Evolutionary conservation across 768 basidiomycete species (phyloP).

Genomic region (Phaffia australis): DNA sequence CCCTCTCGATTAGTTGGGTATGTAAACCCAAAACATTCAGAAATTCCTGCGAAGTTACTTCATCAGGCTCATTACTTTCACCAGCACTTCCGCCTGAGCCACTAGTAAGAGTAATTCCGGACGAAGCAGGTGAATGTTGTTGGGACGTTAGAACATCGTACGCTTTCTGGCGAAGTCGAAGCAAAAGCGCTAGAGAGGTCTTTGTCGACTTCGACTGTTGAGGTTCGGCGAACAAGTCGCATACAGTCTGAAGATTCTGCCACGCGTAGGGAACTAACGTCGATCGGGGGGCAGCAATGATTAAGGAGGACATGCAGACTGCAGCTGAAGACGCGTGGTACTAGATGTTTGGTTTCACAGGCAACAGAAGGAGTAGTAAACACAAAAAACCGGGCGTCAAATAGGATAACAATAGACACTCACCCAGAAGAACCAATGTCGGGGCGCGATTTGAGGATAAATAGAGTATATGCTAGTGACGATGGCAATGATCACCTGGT

Average conservation of each 20-base stretch:
- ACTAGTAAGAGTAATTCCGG: no score
- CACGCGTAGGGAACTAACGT: conserved; percentile 15
- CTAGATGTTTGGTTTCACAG: not conserved
- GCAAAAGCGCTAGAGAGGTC: conserved; percentile 13
- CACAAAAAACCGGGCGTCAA: not conserved
- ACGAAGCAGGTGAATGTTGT: no score
- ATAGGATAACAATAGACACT: not conserved
- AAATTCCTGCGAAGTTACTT: no score
- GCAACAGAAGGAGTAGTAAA: not conserved
- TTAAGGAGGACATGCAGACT: conserved; percentile 16
- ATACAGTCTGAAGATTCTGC: conserved; percentile 21
- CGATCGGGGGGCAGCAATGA: conserved; percentile 19
- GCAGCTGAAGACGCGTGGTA: conserved; percentile 20
- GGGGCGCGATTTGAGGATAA: conserved; percentile 4
- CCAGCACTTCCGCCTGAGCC: no score
- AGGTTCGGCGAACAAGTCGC: conserved; percentile 11
- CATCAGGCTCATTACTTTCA: no score
- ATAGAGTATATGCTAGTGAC: conserved; percentile 11
- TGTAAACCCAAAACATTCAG: no score
- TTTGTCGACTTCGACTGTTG: conserved; percentile 12
- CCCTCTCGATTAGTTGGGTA: no score
- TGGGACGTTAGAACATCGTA: not conserved
- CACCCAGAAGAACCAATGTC: conserved; percentile 25
- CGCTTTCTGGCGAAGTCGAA: conserved; percentile 13
- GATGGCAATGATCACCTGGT: conserved; percentile 19